A percentile compares a stretch with the other conserved stretches of the same genome.
Conservation (phyloP, 73 alveolate genomes). For the Paraurostyla sp. region DNA sequence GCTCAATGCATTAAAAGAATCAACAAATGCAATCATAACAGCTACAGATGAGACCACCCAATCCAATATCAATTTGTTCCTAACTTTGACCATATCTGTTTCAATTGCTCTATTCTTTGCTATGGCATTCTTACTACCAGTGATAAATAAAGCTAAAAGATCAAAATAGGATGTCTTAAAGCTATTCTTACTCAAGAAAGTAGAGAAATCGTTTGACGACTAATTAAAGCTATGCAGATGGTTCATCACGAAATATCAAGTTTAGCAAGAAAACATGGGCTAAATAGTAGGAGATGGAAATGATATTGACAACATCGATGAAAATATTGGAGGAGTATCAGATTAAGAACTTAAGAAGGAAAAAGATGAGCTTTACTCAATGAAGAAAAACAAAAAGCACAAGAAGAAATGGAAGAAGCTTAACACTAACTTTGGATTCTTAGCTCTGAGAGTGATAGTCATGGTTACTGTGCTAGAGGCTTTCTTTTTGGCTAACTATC, state of each 20-base stretch:
- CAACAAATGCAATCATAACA: slow-evolving; percentile 45
- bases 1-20: slow-evolving; percentile 32
- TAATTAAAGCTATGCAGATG: slow-evolving; percentile 52
- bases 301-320: slow-evolving; percentile 31
- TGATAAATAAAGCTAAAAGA: slow-evolving; percentile 40
- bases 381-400: slow-evolving; percentile 21
- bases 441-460: slow-evolving; percentile 3
- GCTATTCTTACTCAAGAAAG: slow-evolving; percentile 38
- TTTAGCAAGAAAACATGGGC: background rate
- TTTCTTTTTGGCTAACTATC: slow-evolving; percentile 37
- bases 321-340: background rate
- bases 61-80: background rate
- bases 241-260: slow-evolving; percentile 51
- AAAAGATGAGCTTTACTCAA: slow-evolving; percentile 9
- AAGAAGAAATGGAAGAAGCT: slow-evolving; percentile 51
- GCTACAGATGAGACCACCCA: slow-evolving; percentile 1
- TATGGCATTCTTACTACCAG: slow-evolving; percentile 35
- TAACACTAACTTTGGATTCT: slow-evolving; percentile 31
- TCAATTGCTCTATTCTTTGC: slow-evolving; percentile 55
- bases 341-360: slow-evolving; percentile 46
- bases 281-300: background rate
- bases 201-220: slow-evolving; percentile 50
- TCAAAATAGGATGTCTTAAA: slow-evolving; percentile 49
- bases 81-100: slow-evolving; percentile 35
- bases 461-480: slow-evolving; percentile 39